Evolutionary conservation across 768 basidiomycete genomes (phyloP), one percentile per base, ranked within the genome.

Genomic region (Mycena vulgaris): DNA sequence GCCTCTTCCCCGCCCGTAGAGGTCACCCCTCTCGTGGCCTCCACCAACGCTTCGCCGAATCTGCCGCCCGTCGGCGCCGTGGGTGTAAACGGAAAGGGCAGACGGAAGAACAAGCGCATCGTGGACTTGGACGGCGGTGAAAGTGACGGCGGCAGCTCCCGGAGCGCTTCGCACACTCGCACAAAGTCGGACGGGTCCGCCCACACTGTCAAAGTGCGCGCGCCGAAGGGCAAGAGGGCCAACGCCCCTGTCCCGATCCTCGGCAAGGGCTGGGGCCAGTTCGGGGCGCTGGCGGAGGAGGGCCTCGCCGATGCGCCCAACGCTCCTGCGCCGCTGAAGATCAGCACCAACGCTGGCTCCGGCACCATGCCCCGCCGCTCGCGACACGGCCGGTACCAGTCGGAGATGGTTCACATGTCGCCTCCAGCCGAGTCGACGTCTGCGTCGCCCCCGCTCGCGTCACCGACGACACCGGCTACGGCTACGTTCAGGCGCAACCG

Each of bases 71-170:
- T 78, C 11, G 74, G 80, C 35, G 80, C 83, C 11, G 79, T 80
- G 5, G 80, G 81, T 16, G 80, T 81, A 25, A 63, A 76, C 14
- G 81, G 81, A 4, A 87, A 87, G 66, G 80, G 84, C 40, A 87
- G 87, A 68, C 86, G 86, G 66, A 91, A 90, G 80, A 92, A 88
- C 58, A 93, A 91, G 75, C 90, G 95, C 19, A 92, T 96, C 62
- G 95, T 96, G 25, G 90, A 95, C 72, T 82, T 96, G 62, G 90
- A 92, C 73, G 88, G 81, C n/a, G 85, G 83, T 35, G 79, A 82
- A 28, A 76, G 78, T 33, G 85, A 82, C 69, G 84, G 85, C 37
- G 76, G 77, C 35, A 76, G 75, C 62, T 73, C 77, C 14, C 71
- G 70, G 31, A 76, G 74, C 30, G 63, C 70, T 4, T 69, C 74